A percentile compares a stretch with the other conserved stretches of the same genome.
phyloP scores from a whole-genome alignment of 495 filamentous ascomycete species.

The Xylaria sp. region DNA sequence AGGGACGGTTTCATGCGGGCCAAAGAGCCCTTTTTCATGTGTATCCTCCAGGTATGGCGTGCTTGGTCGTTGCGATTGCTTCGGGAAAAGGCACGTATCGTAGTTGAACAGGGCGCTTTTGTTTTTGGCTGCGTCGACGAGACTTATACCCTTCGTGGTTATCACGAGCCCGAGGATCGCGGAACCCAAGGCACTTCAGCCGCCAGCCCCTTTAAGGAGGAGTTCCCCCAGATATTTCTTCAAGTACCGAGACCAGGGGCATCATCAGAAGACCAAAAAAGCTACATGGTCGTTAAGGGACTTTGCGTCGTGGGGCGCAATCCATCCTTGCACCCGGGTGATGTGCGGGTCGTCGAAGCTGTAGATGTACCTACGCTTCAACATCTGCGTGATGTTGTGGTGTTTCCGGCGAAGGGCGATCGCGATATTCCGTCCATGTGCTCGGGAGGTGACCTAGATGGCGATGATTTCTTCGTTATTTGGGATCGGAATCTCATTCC shows the following conservation, averaged over 20 bases:
- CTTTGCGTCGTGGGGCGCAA: slow-evolving; percentile 88
- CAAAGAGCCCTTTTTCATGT: slow-evolving; percentile 82
- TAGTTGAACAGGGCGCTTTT: slow-evolving; percentile 82
- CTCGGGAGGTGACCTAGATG: slow-evolving; percentile 94
- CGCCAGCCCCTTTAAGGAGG: slow-evolving; percentile 35
- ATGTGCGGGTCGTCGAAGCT: slow-evolving; percentile 86
- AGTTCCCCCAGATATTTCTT: slow-evolving; percentile 86
- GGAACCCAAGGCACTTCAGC: background rate
- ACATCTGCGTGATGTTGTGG: slow-evolving; percentile 83
- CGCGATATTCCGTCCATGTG: slow-evolving; percentile 90
- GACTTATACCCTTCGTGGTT: slow-evolving; percentile 74
- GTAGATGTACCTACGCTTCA: slow-evolving; percentile 75
- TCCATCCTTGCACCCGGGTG: slow-evolving; percentile 92
- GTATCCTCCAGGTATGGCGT: slow-evolving; percentile 76
- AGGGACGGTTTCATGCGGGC: slow-evolving; percentile 76
- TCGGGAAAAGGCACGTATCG: slow-evolving; percentile 91
- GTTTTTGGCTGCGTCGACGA: slow-evolving; percentile 92
- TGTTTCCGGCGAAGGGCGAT: slow-evolving; percentile 85
- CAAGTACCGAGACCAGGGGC: slow-evolving; percentile 63
- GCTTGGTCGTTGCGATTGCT: slow-evolving; percentile 83
- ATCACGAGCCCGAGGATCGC: slow-evolving; percentile 50
- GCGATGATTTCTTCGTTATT: slow-evolving; percentile 93
- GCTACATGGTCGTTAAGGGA: slow-evolving; percentile 73
- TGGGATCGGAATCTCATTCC: slow-evolving; percentile 87
- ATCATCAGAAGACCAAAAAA: slow-evolving; percentile 54